Percentiles rank a stretch among this genome's conserved stretches.
phyloP scores from a whole-genome alignment of 768 basidiomycete species.

The Omphalotus guepiniiformis region DNA sequence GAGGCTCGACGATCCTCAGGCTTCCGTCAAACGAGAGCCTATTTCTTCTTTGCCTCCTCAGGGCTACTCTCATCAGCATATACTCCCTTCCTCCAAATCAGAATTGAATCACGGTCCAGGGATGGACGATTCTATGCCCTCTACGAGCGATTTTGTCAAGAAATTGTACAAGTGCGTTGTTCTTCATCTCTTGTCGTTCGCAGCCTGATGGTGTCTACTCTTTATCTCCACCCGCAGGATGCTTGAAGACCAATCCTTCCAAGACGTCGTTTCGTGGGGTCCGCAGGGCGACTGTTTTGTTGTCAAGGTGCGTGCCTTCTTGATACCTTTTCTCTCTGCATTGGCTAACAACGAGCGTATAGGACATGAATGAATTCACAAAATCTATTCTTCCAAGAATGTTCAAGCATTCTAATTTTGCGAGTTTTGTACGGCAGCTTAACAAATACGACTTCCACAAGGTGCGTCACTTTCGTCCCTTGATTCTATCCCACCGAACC shows the following conservation, averaged over 20 bases:
- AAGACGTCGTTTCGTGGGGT: conserved; percentile 57
- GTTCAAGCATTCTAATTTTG: conserved; percentile 96
- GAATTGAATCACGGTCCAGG: too few relatives aligned
- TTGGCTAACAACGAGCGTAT: conserved; percentile 2
- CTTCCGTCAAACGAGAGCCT: conserved; percentile 17
- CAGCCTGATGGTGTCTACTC: background rate
- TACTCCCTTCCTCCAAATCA: background rate
- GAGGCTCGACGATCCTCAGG: conserved; percentile 17
- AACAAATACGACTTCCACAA: conserved; percentile 99
- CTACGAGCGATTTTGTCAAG: conserved; percentile 93
- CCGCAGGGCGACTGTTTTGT: conserved; percentile 83
- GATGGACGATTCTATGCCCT: conserved; percentile 71
- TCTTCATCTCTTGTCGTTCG: conserved; percentile 6
- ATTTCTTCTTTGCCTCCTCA: background rate
- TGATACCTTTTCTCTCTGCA: background rate
- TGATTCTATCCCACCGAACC: conserved; percentile 11
- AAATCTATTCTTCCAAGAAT: conserved; percentile 85
- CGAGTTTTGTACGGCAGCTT: conserved; percentile 85
- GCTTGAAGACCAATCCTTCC: conserved; percentile 56
- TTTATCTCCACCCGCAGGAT: conserved; percentile 36
- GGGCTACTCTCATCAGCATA: background rate
- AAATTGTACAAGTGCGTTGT: conserved; percentile 80
- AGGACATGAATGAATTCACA: conserved; percentile 94
- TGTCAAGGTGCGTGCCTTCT: conserved; percentile 54
- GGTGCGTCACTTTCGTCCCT: conserved; percentile 29